These are phyloP conservation scores for Auriculariales sp. DNA, from an alignment of 768 basidiomycete species.

Conservation along the genomic window DNA sequence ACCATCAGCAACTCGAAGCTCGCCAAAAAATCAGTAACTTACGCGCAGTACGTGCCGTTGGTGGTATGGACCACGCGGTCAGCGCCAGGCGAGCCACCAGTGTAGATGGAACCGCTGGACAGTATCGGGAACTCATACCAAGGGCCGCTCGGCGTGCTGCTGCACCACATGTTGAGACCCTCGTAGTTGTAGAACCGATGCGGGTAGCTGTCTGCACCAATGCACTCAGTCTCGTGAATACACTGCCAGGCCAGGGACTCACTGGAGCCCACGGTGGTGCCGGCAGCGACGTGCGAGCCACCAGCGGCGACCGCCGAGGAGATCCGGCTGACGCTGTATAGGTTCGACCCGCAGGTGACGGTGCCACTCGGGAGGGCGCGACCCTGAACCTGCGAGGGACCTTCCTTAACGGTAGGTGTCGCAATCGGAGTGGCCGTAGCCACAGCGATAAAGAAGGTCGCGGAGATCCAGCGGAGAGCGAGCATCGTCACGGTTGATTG, in stretches of 20 bases:
- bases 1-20: too few species aligned
- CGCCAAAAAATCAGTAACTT: conserved; percentile 1
- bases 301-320: conserved; percentile 7
- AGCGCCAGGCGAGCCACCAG: conserved; percentile 15
- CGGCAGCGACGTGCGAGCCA: not conserved
- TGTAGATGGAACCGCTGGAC: conserved; percentile 12
- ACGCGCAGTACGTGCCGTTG: conserved; percentile 13
- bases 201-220: conserved; percentile 13
- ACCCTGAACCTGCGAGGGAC: not conserved
- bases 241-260: too few species aligned
- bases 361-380: conserved; percentile 10
- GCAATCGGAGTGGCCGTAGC: too few species aligned
- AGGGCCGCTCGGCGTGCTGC: conserved; percentile 9
- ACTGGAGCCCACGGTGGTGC: too few species aligned
- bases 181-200: conserved; percentile 16
- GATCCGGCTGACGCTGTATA: conserved; percentile 9
- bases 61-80: conserved; percentile 15
- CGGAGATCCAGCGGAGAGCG: too few species aligned
- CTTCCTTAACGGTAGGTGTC: too few species aligned
- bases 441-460: too few species aligned
- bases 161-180: conserved; percentile 13
- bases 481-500: too few species aligned
- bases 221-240: too few species aligned
- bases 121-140: conserved; percentile 15
- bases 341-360: conserved; percentile 12